These are phyloP conservation scores for Eucalyptus lansdowneana DNA, from an alignment of 345 rosid species.

Conservation along the genomic window DNA sequence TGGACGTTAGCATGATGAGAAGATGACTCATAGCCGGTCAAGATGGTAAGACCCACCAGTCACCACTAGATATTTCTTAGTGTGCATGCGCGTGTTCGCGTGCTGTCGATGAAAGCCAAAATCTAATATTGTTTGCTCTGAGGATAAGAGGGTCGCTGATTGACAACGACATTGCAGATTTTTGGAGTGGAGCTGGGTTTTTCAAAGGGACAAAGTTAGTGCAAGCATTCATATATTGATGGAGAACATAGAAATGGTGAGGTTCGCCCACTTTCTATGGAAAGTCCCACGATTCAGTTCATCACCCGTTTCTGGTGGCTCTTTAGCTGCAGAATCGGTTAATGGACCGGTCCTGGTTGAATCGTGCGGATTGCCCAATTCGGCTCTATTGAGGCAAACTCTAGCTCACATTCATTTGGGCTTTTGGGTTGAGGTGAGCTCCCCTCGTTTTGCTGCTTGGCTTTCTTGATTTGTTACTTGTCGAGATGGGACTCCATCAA, in stretches of 20 bases:
- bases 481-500: neutral
- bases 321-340: neutral
- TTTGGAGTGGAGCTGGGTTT: neutral
- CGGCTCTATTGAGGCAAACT: neutral
- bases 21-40: neutral
- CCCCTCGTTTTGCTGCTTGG: neutral
- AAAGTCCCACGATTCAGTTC: neutral
- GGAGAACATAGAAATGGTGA: neutral
- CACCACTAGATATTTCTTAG: neutral
- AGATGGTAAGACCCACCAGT: neutral
- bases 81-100: neutral
- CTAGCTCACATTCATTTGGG: neutral
- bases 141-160: neutral
- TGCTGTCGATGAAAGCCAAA: neutral
- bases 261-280: neutral
- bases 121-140: neutral
- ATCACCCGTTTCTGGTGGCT: neutral
- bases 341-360: neutral
- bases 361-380: neutral
- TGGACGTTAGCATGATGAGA: neutral
- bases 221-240: neutral
- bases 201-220: neutral
- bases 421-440: neutral
- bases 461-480: neutral
- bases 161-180: neutral